Percentiles rank a stretch among this genome's conserved stretches.
Conservation (phyloP, 2,329 filamentous ascomycete genomes). For the Curvularia eragrostidis region DNA sequence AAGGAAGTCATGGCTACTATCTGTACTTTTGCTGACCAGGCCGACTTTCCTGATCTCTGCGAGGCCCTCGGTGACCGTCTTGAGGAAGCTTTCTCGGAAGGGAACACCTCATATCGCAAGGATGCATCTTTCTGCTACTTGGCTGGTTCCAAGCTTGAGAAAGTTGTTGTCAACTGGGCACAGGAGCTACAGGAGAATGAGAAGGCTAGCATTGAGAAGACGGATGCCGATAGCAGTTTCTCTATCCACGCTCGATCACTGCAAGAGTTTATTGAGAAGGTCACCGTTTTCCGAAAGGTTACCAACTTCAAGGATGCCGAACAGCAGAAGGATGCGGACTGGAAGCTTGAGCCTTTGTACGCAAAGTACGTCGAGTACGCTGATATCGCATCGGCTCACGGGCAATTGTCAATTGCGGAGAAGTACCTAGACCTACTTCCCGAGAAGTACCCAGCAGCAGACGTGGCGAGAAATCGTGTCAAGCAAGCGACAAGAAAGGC, state of each 20-base stretch:
- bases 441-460: conserved; percentile 80
- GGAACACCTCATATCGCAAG: conserved; percentile 66
- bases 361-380: conserved; percentile 97
- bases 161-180: conserved; percentile 95
- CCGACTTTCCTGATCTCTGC: conserved; percentile 92
- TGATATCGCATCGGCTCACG: conserved; percentile 89
- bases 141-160: conserved; percentile 94
- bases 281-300: conserved; percentile 93
- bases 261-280: conserved; percentile 97
- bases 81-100: conserved; percentile 67
- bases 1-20: conserved; percentile 96
- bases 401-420: conserved; percentile 83
- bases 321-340: conserved; percentile 72
- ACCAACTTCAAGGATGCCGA: conserved; percentile 89
- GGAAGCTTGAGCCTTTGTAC: conserved; percentile 89
- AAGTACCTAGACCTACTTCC: conserved; percentile 91
- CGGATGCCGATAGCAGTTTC: conserved; percentile 78
- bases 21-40: conserved; percentile 91
- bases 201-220: conserved; percentile 72
- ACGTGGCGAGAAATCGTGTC: conserved; percentile 84
- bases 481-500: conserved; percentile 78
- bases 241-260: conserved; percentile 88
- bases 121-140: conserved; percentile 97
- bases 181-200: conserved; percentile 86
- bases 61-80: conserved; percentile 93